Evolutionary conservation across 1,284 basidiomycete genomes (phyloP).

Genomic region (Vanrija humicola): DNA sequence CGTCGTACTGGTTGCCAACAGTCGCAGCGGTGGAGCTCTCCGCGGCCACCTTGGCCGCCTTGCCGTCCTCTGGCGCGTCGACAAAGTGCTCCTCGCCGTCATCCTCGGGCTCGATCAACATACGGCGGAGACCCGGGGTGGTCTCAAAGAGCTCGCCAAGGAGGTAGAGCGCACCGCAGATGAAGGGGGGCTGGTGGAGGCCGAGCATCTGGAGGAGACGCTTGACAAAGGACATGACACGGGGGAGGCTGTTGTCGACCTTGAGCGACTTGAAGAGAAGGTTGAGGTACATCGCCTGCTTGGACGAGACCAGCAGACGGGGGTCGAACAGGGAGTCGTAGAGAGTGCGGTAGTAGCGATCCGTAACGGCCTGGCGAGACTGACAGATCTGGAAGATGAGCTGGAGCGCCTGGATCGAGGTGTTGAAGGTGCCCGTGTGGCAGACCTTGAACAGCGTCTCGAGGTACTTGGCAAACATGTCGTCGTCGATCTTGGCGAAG

Average conservation of each 20-base stretch:
- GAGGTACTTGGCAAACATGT: constrained; percentile 79
- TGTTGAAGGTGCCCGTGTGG: constrained; percentile 86
- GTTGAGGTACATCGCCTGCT: constrained; percentile 98
- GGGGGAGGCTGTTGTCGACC: constrained; percentile 59
- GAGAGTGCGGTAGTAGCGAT: constrained; percentile 86
- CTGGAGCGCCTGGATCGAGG: constrained; percentile 87
- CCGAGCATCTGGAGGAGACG: constrained; percentile 81
- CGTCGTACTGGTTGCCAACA: constrained; percentile 60
- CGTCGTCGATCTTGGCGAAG: constrained; percentile 70
- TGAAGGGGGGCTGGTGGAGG: constrained; percentile 75
- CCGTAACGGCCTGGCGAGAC: constrained; percentile 56
- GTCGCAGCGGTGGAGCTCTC: constrained; percentile 12
- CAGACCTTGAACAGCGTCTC: constrained; percentile 94
- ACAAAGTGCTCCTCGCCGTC: constrained; percentile 55
- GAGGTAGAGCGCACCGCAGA: constrained; percentile 75
- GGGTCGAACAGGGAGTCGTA: constrained; percentile 84
- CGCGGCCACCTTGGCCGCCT: not conserved
- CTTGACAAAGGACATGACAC: constrained; percentile 79
- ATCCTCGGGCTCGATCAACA: constrained; percentile 57
- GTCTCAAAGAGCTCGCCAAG: constrained; percentile 68
- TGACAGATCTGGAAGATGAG: constrained; percentile 79
- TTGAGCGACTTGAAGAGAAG: constrained; percentile 90
- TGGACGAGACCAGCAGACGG: constrained; percentile 76
- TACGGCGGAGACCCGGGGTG: constrained; percentile 63
- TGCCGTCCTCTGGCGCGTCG: constrained; percentile 42